A percentile compares a stretch with the other conserved stretches of the same genome.
Conservation (phyloP, 768 basidiomycete species). For the Hydnomerulius pinastri region DNA sequence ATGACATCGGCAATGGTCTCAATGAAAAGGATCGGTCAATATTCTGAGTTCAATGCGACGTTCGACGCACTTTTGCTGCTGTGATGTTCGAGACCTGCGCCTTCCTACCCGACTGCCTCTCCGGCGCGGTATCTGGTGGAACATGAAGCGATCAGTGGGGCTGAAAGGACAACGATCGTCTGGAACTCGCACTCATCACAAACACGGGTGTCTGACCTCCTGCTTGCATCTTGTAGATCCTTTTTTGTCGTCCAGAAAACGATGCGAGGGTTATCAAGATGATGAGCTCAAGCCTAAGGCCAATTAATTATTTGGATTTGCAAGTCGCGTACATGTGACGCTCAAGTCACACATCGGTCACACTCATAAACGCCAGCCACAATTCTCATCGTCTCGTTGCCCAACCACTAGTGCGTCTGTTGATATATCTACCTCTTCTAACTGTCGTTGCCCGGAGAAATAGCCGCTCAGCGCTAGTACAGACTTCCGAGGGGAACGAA, state of each 20-base stretch:
- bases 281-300: not conserved
- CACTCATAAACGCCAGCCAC: too few relatives aligned
- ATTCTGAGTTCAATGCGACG: not conserved
- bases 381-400: too few relatives aligned
- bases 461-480: too few relatives aligned
- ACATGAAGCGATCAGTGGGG: slow-evolving; percentile 2
- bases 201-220: slow-evolving; percentile 75
- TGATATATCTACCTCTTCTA: too few relatives aligned
- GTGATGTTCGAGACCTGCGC: slow-evolving; percentile 97
- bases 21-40: slow-evolving; percentile 4
- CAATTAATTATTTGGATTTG: not conserved
- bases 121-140: slow-evolving; percentile 84
- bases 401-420: too few relatives aligned
- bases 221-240: slow-evolving; percentile 30
- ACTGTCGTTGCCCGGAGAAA: too few relatives aligned
- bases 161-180: not conserved
- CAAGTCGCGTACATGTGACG: not conserved
- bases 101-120: slow-evolving; percentile 91
- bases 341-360: not conserved
- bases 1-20: slow-evolving; percentile 99
- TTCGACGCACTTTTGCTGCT: slow-evolving; percentile 78
- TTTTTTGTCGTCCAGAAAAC: not conserved
- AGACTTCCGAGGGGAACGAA: too few relatives aligned
- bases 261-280: not conserved
- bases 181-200: slow-evolving; percentile 65